Evolutionary conservation across 345 rosid species (phyloP).

Genomic region (Luvunga scandens): DNA sequence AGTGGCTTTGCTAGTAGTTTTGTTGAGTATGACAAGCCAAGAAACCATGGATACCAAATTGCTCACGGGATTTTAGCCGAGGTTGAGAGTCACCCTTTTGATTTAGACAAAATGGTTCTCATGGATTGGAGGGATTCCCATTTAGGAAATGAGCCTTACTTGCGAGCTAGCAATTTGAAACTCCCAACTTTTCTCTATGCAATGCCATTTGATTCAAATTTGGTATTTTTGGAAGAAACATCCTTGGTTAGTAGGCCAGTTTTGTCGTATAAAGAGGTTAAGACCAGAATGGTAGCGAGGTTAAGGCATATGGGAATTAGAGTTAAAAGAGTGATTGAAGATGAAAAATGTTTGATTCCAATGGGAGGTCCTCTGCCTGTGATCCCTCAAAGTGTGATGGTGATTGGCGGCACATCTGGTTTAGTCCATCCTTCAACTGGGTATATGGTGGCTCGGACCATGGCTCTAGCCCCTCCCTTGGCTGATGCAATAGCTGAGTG

Average conservation of each 20-base stretch:
- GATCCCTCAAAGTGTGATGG: conserved; percentile 63
- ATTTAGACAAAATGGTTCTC: conserved; percentile 62
- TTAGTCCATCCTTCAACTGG: conserved; percentile 73
- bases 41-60: conserved; percentile 67
- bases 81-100: conserved; percentile 65
- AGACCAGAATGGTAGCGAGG: conserved; percentile 66
- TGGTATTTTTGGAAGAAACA: conserved; percentile 62
- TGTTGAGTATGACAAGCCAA: conserved; percentile 43
- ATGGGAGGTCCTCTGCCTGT: conserved; percentile 74
- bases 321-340: conserved; percentile 52
- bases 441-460: conserved; percentile 52
- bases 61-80: conserved; percentile 72
- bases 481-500: conserved; percentile 59
- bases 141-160: conserved; percentile 55
- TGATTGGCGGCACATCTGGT: conserved; percentile 63
- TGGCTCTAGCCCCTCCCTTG: conserved; percentile 47
- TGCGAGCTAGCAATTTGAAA: conserved; percentile 39
- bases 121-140: conserved; percentile 86
- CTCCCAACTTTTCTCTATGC: conserved; percentile 57
- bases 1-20: conserved; percentile 55
- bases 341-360: conserved; percentile 72
- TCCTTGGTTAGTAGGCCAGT: conserved; percentile 58
- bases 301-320: conserved; percentile 59
- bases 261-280: conserved; percentile 50
- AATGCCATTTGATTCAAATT: conserved; percentile 56